Evolutionary conservation across 2,329 filamentous ascomycete genomes (phyloP), one percentile per base, ranked within the genome.

Genomic region (Botryotinia calthae): DNA sequence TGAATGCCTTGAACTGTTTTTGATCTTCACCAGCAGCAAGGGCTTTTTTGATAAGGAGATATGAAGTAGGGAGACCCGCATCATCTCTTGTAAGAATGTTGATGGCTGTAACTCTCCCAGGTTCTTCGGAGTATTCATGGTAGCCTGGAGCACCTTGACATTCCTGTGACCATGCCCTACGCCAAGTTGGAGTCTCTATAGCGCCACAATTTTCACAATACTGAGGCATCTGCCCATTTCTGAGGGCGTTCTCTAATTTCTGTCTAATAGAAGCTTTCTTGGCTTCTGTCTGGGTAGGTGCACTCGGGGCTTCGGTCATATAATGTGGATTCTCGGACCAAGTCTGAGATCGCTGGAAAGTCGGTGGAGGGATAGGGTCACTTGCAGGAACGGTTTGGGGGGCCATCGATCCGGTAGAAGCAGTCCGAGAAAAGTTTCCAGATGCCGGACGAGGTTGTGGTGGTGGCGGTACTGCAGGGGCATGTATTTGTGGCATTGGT

Each of bases 131-230:
- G 71, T 91, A 89, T 73, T 93, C 89, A 64, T 93, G 86, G 74
- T 91, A 88, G 4, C 88, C 86, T 0, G 94, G 93, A 46, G 87
- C 86, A 1, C 93, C 94, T 25, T 88, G 84, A 63, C 91, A 86
- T 12, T 93, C 86, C 79, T 94, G 93, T n/a, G 90, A 90, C 87
- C 92, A 98, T 20, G 96, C 93, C 79, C 95, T 96, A 74, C 96
- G 90, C 96, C 96, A 99, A 0, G 95, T 98, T 0, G 95, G 93
- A 0, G 96, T 99, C 78, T 98, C 93, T 73, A 99, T 97, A 10
- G 94, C 93, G 9, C 96, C 96, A 78, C 96, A 99, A 78, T 98
- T 97, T 75, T 89, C 89, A 81, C 96, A 99, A 79, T 91, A 98
- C 1, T 92, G 91, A 0, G 96, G 96, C 85, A 95, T 91, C 76